A percentile compares a stretch with the other conserved stretches of the same genome.
Evolutionary conservation across 768 basidiomycete genomes (phyloP).

Genomic region (Daedaleopsis nitida): DNA sequence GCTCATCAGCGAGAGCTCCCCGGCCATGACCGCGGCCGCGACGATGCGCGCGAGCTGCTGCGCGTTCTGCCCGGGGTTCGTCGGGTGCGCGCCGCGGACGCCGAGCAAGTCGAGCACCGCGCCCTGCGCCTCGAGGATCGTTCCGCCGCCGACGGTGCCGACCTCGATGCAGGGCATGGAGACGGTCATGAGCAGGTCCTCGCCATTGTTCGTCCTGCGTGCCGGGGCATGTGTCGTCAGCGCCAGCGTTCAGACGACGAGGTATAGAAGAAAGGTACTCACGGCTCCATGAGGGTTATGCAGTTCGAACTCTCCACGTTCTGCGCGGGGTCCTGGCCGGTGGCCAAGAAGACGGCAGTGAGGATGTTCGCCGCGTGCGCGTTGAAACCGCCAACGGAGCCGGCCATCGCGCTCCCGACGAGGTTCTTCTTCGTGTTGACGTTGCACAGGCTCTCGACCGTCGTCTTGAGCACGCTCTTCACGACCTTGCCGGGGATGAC

Average conservation of each 20-base stretch:
- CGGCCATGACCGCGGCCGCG: constrained; percentile 94
- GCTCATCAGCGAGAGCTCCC: constrained; percentile 88
- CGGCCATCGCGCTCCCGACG: constrained; percentile 97
- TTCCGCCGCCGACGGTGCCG: constrained; percentile 96
- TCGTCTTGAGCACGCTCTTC: constrained; percentile 92
- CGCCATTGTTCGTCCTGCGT: constrained; percentile 79
- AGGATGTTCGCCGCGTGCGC: constrained; percentile 98
- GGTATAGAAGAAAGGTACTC: constrained; percentile 40
- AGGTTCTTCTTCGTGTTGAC: constrained; percentile 97
- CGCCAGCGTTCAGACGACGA: neutral
- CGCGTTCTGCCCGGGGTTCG: constrained; percentile 86
- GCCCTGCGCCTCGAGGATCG: constrained; percentile 86
- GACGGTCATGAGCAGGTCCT: constrained; percentile 90
- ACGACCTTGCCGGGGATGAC: constrained; percentile 89
- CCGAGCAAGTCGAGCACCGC: constrained; percentile 94
- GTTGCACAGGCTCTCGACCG: constrained; percentile 84
- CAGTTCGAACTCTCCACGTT: constrained; percentile 99
- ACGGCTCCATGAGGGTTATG: constrained; percentile 99
- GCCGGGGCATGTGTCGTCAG: constrained; percentile 7
- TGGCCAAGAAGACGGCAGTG: constrained; percentile 93
- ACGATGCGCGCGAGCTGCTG: constrained; percentile 89
- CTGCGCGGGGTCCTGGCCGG: constrained; percentile 98
- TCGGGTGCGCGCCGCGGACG: constrained; percentile 84
- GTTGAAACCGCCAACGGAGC: constrained; percentile 96
- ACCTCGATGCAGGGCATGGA: constrained; percentile 99